These are phyloP conservation scores for Aurantiochytrium sp. DNA, from an alignment of 108 stramenopile genomes.

Conservation along the genomic window DNA sequence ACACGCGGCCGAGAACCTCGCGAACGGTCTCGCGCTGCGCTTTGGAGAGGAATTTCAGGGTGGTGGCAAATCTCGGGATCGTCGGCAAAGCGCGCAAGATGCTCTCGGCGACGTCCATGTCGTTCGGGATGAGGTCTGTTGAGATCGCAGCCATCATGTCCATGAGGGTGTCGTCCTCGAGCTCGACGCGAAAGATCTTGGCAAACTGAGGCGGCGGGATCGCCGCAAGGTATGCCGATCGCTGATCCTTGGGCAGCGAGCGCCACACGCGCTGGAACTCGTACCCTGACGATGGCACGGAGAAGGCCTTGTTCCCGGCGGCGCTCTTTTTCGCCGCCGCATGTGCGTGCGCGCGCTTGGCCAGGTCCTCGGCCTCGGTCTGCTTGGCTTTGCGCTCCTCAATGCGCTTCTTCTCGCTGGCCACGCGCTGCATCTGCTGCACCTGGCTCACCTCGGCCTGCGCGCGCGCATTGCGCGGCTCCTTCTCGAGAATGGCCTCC, in stretches of 20 bases:
- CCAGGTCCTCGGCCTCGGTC: not conserved
- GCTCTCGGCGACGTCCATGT: not conserved
- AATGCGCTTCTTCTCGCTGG: not conserved
- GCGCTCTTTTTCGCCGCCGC: not conserved
- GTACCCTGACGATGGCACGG: not conserved
- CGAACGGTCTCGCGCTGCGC: not conserved
- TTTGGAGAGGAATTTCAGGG: not conserved
- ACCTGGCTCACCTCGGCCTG: not conserved
- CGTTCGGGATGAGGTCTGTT: not conserved
- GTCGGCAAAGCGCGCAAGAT: not conserved
- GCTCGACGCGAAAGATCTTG: not conserved
- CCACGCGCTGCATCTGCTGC: not conserved
- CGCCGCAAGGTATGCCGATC: not conserved
- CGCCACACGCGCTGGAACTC: conserved; percentile 10
- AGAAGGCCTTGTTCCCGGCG: not conserved
- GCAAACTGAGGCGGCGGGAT: not conserved
- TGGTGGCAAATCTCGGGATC: not conserved
- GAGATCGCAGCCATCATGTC: not conserved
- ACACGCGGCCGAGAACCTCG: not conserved
- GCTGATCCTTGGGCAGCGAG: not conserved
- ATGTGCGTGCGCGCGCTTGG: not conserved
- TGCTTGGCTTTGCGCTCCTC: conserved; percentile 22
- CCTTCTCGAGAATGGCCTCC: not conserved
- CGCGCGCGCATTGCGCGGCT: not conserved
- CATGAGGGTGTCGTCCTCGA: conserved; percentile 28